phyloP scores from a whole-genome alignment of 495 filamentous ascomycete genomes.

The Penicillium argentinense region DNA sequence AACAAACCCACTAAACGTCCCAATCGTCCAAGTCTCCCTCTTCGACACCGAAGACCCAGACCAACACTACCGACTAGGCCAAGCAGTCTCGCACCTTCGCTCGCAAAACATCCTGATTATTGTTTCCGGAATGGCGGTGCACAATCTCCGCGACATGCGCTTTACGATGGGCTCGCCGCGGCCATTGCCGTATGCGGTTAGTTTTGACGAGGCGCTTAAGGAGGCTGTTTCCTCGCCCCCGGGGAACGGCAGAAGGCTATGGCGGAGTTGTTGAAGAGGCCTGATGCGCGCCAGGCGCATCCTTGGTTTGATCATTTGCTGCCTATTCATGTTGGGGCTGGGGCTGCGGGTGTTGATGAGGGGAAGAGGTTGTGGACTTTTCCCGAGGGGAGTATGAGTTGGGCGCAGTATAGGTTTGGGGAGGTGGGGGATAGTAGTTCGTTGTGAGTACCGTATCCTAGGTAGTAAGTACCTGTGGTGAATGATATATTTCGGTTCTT shows the following conservation, averaged over 20 bases:
- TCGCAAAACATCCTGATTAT: conserved; percentile 74
- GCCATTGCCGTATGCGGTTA: conserved; percentile 64
- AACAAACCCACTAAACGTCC: conserved; percentile 72
- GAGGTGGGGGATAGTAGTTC: conserved; percentile 42
- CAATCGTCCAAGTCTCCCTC: conserved; percentile 79
- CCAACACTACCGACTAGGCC: conserved; percentile 70
- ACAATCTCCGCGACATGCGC: conserved; percentile 72
- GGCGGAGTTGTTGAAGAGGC: conserved; percentile 56
- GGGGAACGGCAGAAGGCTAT: conserved; percentile 61
- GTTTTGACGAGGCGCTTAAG: conserved; percentile 78
- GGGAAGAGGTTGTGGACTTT: conserved; percentile 65
- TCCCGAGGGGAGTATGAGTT: conserved; percentile 66
- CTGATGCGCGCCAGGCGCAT: conserved; percentile 74
- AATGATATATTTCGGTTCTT: conserved; percentile 1
- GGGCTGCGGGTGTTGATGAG: conserved; percentile 63
- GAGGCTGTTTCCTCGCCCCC: conserved; percentile 58
- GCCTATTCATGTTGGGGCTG: conserved; percentile 73
- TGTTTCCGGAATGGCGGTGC: conserved; percentile 82
- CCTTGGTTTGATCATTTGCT: conserved; percentile 79
- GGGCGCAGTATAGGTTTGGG: conserved; percentile 77
- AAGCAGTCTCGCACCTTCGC: conserved; percentile 65
- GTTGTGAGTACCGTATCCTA: conserved; percentile 12
- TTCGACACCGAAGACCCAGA: conserved; percentile 67
- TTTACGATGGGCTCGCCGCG: conserved; percentile 42
- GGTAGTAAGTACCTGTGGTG: not conserved